These are phyloP conservation scores for Cladosporium cucumerinum DNA, from an alignment of 2,329 filamentous ascomycete species.

Conservation along the genomic window DNA sequence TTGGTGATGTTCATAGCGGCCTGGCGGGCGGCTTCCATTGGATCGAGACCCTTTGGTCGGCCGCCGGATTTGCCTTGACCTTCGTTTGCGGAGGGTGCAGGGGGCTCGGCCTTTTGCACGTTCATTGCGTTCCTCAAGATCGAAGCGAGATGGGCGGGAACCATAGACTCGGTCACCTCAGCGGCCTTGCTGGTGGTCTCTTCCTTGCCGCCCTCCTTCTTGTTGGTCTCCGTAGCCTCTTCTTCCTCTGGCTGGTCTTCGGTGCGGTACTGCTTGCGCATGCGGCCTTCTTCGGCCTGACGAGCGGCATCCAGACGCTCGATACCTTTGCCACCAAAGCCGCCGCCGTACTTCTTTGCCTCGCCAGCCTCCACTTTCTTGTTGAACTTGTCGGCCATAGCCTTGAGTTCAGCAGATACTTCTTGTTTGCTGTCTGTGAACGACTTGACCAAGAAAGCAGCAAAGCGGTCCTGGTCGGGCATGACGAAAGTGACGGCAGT, in stretches of 20 bases:
- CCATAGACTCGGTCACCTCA: conserved; percentile 1
- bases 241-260: conserved; percentile 79
- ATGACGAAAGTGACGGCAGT: conserved; percentile 94
- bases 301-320: conserved; percentile 89
- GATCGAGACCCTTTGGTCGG: conserved; percentile 24
- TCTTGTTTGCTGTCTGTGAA: conserved; percentile 86
- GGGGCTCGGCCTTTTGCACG: conserved; percentile 64
- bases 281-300: conserved; percentile 78
- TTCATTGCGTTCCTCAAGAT: conserved; percentile 65
- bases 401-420: conserved; percentile 66
- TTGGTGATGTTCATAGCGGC: conserved; percentile 88
- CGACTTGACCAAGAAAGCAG: conserved; percentile 83
- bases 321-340: conserved; percentile 92
- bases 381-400: conserved; percentile 65
- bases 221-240: conserved; percentile 53
- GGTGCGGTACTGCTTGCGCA: conserved; percentile 78
- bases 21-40: conserved; percentile 61
- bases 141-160: conserved; percentile 21
- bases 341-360: conserved; percentile 76
- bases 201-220: conserved; percentile 46
- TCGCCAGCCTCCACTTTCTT: conserved; percentile 92
- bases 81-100: conserved; percentile 47
- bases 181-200: conserved; percentile 10
- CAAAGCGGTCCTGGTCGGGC: conserved; percentile 85
- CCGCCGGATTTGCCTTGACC: conserved; percentile 37